These are phyloP conservation scores for Macrotyloma uniflorum DNA, from an alignment of 306 rosid genomes.

Conservation along the genomic window DNA sequence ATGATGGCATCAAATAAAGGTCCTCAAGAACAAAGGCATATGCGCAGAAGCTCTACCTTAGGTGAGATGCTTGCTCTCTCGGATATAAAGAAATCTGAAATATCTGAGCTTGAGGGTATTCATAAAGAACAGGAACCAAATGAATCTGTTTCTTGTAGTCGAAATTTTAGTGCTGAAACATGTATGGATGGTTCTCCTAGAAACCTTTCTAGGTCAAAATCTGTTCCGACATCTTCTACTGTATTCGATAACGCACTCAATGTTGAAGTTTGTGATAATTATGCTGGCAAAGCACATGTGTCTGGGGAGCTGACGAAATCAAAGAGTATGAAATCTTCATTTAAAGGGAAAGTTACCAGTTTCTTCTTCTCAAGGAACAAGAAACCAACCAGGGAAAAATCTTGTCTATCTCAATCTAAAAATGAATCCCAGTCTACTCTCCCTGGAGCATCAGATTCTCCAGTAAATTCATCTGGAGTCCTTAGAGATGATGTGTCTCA, in stretches of 20 bases:
- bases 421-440: conserved; percentile 46
- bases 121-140: conserved; percentile 54
- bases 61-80: conserved; percentile 98
- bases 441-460: conserved; percentile 49
- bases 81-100: conserved; percentile 64
- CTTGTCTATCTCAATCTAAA: conserved; percentile 48
- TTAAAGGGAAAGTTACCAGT: conserved; percentile 93
- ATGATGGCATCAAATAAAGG: conserved; percentile 77
- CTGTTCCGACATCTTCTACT: conserved; percentile 78
- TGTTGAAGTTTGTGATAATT: conserved; percentile 57
- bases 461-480: conserved; percentile 47
- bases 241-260: conserved; percentile 51
- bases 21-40: conserved; percentile 73
- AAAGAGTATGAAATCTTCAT: conserved; percentile 80
- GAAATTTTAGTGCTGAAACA: conserved; percentile 54
- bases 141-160: conserved; percentile 59
- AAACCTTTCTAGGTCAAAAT: conserved; percentile 84
- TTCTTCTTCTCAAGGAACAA: conserved; percentile 85
- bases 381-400: conserved; percentile 71
- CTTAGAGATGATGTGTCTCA: conserved; percentile 58
- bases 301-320: conserved; percentile 64
- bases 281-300: conserved; percentile 43
- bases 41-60: conserved; percentile 88
- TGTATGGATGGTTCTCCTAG: conserved; percentile 57
- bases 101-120: conserved; percentile 50